Conservation (phyloP, 1,139 yeast genomes). For the Scheffersomyces stambukii region DNA sequence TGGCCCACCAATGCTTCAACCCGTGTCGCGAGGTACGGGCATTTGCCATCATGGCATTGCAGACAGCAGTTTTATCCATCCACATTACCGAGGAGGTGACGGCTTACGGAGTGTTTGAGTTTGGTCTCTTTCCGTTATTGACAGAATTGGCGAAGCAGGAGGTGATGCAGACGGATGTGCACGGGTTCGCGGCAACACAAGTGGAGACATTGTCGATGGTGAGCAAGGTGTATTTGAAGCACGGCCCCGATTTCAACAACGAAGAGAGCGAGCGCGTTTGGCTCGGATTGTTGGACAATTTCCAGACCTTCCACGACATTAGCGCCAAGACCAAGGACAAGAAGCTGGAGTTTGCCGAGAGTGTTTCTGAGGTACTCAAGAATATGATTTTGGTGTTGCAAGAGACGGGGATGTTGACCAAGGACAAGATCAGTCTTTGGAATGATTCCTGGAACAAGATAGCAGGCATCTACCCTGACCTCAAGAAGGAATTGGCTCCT, state of each 20-base stretch:
- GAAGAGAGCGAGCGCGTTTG: constrained; percentile 27
- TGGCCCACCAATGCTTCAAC: constrained; percentile 85
- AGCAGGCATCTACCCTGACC: too few species aligned
- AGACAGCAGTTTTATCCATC: constrained; percentile 38
- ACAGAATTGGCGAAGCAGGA: constrained; percentile 64
- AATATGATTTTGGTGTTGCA: constrained; percentile 47
- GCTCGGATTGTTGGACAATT: constrained; percentile 33
- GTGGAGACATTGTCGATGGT: constrained; percentile 62
- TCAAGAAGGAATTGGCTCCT: too few species aligned
- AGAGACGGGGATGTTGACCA: too few species aligned
- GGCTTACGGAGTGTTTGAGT: constrained; percentile 59
- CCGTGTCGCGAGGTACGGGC: constrained; percentile 77
- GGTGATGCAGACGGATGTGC: constrained; percentile 58
- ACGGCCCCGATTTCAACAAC: constrained; percentile 17
- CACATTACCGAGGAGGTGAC: constrained; percentile 26
- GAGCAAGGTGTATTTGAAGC: constrained; percentile 70
- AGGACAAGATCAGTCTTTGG: too few species aligned
- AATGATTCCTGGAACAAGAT: too few species aligned
- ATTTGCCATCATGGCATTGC: constrained; percentile 57
- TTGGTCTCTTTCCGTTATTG: constrained; percentile 72
- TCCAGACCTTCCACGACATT: constrained; percentile 23
- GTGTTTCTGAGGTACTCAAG: constrained; percentile 60
- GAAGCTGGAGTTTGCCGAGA: constrained; percentile 45
- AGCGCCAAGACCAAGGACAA: constrained; percentile 19
- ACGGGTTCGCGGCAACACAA: constrained; percentile 63